These are phyloP conservation scores for Pouteria campechiana DNA, from an alignment of 179 eudicot species.

Conservation along the genomic window DNA sequence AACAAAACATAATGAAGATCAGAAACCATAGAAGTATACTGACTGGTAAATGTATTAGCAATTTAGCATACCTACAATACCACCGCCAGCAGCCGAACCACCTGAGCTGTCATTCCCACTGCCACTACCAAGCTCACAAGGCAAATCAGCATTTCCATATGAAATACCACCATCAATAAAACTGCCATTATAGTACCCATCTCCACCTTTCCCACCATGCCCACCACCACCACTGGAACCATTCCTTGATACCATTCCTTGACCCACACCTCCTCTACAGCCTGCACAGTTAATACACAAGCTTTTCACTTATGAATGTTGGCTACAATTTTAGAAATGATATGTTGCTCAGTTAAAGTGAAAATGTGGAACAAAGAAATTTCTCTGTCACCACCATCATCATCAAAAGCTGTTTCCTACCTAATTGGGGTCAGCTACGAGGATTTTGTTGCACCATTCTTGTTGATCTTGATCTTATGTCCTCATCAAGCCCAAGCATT, in stretches of 20 bases:
- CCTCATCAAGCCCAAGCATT: too few species aligned
- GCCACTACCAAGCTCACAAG: conserved; percentile 99
- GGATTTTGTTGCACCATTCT: too few species aligned
- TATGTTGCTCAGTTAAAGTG: too few species aligned
- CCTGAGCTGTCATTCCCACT: conserved; percentile 74
- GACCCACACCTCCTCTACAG: conserved; percentile 74
- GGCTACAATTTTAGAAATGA: too few species aligned
- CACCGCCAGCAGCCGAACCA: conserved; percentile 75
- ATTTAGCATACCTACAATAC: conserved; percentile 74
- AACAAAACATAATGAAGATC: too few species aligned
- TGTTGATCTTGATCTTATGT: too few species aligned
- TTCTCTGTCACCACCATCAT: too few species aligned
- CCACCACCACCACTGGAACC: conserved; percentile 93
- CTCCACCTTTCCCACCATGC: conserved; percentile 95
- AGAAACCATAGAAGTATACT: neutral
- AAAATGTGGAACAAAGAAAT: too few species aligned
- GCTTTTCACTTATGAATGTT: too few species aligned
- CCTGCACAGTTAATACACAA: too few species aligned
- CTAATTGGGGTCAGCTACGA: too few species aligned
- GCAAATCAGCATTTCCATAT: conserved; percentile 73
- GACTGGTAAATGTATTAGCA: neutral
- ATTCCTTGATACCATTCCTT: conserved; percentile 53
- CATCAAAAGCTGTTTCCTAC: too few species aligned
- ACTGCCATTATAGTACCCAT: conserved; percentile 56
- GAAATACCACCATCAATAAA: conserved; percentile 58